phyloP scores from a whole-genome alignment of 179 eudicot species.

The Patellifolia procumbens region DNA sequence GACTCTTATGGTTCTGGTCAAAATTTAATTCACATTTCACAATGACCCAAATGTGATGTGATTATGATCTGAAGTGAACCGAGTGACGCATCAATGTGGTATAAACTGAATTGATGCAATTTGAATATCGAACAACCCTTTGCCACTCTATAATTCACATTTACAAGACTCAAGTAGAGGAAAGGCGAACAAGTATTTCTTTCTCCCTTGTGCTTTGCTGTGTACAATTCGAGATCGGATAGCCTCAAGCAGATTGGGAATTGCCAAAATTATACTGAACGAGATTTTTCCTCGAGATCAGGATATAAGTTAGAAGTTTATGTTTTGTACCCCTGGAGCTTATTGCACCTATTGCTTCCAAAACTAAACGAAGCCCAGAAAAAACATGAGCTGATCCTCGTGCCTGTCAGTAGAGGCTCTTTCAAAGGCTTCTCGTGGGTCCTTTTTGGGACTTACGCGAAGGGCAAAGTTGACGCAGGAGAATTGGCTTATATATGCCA shows the following conservation, averaged over 20 bases:
- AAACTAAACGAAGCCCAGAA: neutral
- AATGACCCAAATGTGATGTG: neutral
- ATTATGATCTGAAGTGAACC: neutral
- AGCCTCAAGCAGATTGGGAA: neutral
- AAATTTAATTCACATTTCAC: no score
- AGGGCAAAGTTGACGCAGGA: no score
- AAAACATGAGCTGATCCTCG: neutral
- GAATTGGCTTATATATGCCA: neutral
- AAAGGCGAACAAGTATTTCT: neutral
- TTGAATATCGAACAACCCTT: neutral
- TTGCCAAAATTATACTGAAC: neutral
- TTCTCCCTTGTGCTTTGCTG: neutral
- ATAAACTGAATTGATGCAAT: neutral
- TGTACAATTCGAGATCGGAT: neutral
- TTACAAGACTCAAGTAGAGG: neutral
- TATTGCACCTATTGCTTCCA: neutral
- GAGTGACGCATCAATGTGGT: neutral
- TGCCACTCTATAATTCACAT: neutral
- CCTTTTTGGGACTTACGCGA: no score
- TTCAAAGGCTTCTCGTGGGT: no score
- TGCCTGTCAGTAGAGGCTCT: neutral
- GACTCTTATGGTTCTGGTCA: no score
- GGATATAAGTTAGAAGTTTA: neutral
- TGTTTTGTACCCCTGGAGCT: neutral
- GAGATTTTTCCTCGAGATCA: neutral